A percentile compares a stretch with the other conserved stretches of the same genome.
Conservation (phyloP, 768 basidiomycete species). For the Naganishia antarctica region DNA sequence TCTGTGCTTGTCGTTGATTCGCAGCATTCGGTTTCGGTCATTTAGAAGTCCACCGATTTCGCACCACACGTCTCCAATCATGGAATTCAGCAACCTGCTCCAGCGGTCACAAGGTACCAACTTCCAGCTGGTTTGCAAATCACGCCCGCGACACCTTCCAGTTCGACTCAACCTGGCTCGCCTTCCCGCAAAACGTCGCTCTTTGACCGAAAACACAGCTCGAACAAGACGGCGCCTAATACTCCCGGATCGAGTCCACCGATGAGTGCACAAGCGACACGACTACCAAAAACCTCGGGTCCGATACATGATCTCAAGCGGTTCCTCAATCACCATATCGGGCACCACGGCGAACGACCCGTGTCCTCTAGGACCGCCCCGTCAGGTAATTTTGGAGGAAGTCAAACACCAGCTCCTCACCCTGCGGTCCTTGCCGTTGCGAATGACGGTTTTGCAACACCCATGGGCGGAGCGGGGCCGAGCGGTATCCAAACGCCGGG, state of each 20-base stretch:
- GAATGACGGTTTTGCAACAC: conserved; percentile 24
- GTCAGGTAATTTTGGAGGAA: conserved; percentile 7
- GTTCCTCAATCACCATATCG: conserved; percentile 88
- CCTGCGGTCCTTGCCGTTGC: conserved; percentile 31
- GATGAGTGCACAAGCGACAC: conserved; percentile 38
- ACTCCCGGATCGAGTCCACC: conserved; percentile 43
- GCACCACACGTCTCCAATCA: background rate
- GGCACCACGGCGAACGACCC: conserved; percentile 53
- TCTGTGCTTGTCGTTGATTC: too few species aligned
- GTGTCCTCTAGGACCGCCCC: background rate
- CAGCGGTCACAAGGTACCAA: conserved; percentile 23
- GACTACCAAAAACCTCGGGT: conserved; percentile 55
- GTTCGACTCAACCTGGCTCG: conserved; percentile 25
- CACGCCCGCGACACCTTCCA: conserved; percentile 38
- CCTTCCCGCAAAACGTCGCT: conserved; percentile 23
- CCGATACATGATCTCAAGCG: conserved; percentile 89
- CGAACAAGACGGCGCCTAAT: conserved; percentile 39
- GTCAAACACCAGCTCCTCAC: conserved; percentile 23
- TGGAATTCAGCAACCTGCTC: conserved; percentile 2
- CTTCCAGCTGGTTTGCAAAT: conserved; percentile 42
- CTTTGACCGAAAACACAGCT: conserved; percentile 2
- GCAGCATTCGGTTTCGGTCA: too few species aligned
- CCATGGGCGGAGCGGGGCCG: background rate
- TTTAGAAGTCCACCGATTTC: background rate
- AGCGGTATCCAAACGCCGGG: conserved; percentile 34